Conservation (phyloP, 306 rosid species). For the Trifolium subterraneum region DNA sequence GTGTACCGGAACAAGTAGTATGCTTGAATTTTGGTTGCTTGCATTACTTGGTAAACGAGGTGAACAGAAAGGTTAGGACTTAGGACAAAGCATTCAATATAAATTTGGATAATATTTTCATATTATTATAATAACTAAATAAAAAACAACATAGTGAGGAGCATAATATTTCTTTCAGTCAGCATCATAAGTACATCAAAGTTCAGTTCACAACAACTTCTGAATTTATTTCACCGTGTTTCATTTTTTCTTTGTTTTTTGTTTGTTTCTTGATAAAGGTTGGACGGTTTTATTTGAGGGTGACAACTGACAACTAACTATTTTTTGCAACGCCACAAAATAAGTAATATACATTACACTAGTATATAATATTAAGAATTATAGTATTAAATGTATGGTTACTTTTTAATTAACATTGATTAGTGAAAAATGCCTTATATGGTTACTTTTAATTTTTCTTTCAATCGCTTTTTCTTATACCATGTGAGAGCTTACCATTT, state of each 20-base stretch:
- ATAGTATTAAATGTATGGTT: neutral
- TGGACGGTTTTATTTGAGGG: neutral
- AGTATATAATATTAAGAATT: neutral
- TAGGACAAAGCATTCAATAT: neutral
- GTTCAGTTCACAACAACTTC: neutral
- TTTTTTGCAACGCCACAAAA: neutral
- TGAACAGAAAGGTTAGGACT: too few species aligned
- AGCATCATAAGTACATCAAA: neutral
- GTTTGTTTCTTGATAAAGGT: neutral
- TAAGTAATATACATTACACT: neutral
- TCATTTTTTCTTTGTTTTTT: neutral
- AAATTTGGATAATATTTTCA: neutral
- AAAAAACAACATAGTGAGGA: neutral
- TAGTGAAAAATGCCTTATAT: neutral
- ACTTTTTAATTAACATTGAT: neutral
- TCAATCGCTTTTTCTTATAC: neutral
- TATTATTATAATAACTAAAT: neutral
- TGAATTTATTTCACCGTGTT: neutral
- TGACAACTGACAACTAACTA: neutral
- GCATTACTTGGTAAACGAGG: too few species aligned
- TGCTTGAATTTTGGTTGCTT: neutral
- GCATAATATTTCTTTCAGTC: neutral
- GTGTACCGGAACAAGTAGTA: too few species aligned
- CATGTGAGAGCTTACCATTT: neutral
- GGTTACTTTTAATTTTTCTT: neutral